A percentile compares a stretch with the other conserved stretches of the same genome.
These are phyloP conservation scores for Datisca glomerata DNA, from an alignment of 306 rosid genomes.

Conservation along the genomic window DNA sequence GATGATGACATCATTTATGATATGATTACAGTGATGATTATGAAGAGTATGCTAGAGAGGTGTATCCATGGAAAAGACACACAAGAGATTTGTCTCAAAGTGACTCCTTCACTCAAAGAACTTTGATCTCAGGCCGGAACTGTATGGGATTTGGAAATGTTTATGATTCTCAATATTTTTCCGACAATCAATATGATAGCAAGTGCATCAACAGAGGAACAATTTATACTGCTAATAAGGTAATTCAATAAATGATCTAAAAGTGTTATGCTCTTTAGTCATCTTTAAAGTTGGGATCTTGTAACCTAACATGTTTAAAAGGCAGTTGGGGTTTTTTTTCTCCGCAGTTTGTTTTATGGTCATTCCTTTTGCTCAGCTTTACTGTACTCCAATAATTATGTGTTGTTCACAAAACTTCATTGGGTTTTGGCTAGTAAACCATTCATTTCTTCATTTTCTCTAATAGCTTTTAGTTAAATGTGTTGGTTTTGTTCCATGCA, in stretches of 20 bases:
- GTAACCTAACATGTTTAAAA: no score
- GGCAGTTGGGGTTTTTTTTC: no score
- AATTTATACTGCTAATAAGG: slow-evolving; percentile 31
- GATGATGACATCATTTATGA: no score
- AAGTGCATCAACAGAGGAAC: slow-evolving; percentile 19
- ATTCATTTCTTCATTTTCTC: not conserved
- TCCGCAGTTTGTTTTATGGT: not conserved
- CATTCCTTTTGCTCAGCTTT: not conserved
- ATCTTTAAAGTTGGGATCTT: slow-evolving; percentile 1
- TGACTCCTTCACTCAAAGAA: slow-evolving; percentile 29
- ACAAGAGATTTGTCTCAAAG: slow-evolving; percentile 32
- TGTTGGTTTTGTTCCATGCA: slow-evolving; percentile 19
- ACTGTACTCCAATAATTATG: no score
- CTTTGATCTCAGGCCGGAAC: slow-evolving; percentile 27
- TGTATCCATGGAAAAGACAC: slow-evolving; percentile 65
- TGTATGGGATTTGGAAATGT: slow-evolving; percentile 20
- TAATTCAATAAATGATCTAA: slow-evolving; percentile 18
- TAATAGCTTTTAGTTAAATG: no score
- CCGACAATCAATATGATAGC: slow-evolving; percentile 26
- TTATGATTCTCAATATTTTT: slow-evolving; percentile 31
- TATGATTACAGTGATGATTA: slow-evolving; percentile 58
- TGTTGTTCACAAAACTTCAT: not conserved
- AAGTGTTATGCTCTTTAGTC: not conserved
- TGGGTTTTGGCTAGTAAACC: not conserved
- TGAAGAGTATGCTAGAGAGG: slow-evolving; percentile 36